A percentile compares a stretch with the other conserved stretches of the same genome.
Conservation (phyloP, 1,284 basidiomycete species). For the Ganoderma resinaceum region DNA sequence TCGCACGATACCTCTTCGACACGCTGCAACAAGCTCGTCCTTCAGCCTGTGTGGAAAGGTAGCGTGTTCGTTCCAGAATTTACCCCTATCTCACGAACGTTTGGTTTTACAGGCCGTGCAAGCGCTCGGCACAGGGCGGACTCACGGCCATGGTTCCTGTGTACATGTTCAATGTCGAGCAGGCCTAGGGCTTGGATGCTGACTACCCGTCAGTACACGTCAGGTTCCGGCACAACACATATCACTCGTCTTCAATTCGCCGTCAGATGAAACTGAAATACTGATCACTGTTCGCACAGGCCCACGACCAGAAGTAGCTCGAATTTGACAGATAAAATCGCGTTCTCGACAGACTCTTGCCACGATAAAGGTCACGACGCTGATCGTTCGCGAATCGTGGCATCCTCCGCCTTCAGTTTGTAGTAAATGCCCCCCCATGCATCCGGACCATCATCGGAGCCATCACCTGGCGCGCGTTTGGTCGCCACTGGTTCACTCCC, state of each 20-base stretch:
- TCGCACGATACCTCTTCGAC: background rate
- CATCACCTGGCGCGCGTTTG: background rate
- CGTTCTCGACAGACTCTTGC: background rate
- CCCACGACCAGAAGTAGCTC: background rate
- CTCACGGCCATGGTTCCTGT: too few species aligned
- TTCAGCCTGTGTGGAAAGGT: background rate
- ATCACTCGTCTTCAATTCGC: constrained; percentile 1
- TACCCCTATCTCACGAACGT: background rate
- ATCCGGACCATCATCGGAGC: background rate
- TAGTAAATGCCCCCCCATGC: background rate
- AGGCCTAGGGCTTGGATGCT: background rate
- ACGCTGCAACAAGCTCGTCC: background rate
- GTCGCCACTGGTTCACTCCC: constrained; percentile 2
- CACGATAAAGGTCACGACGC: background rate
- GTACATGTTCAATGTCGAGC: too few species aligned
- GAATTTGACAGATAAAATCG: constrained; percentile 11
- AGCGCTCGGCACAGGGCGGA: background rate
- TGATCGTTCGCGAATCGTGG: background rate
- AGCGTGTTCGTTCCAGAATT: background rate
- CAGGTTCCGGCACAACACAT: background rate
- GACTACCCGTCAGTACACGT: background rate
- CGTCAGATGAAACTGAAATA: background rate
- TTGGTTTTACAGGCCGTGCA: background rate
- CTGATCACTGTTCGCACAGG: background rate
- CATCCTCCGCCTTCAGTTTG: background rate